Evolutionary conservation across 352 stramenopile species (phyloP), one percentile per base, ranked within the genome.

Genomic region (Globisporangium irregulare): DNA sequence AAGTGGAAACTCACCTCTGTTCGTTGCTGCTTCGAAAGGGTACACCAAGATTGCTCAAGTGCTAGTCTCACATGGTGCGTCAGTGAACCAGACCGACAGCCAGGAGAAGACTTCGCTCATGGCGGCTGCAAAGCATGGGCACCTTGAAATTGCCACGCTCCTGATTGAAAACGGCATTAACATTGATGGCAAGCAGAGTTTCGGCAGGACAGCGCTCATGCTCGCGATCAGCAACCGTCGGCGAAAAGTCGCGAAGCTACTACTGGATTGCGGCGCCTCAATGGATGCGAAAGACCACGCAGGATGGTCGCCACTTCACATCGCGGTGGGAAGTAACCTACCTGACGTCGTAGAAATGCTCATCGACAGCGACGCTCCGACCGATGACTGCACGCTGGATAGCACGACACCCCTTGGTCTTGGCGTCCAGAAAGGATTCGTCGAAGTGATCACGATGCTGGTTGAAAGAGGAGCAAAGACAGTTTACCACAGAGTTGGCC

Each of bases 181-280:
- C n/a, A 22, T 59, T 9, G 50, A 66, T 22, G 61, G 27, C 27
- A 59, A 22, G 27, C 29, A 59, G 29, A 9, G 10, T 14, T 60
- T 38, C n/a, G 61, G 61, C 5, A 15, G 61, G 14, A 59, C 61
- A 1, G 29, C 61, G 1, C 61, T 66, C 10, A 66, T 66, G 61
- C 29, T 66, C 10, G 61, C 61, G 7, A 24, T 66, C 43, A 58
- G 25, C 29, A 36, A 59, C 27, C 46, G 20, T 7, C 48, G 53
- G 1, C 48, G 12, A 8, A 1, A n/a, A 20, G 10, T 51, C 1
- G 50, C 25, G 32, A 27, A 29, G 12, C 50, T 51, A 14, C 27
- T 65, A 10, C 27, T 65, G 9, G 25, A 57, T 3, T 38, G 22
- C 5, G 25, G 43, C 25, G 59, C 59, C 38, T 65, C 59, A 9